A percentile compares a stretch with the other conserved stretches of the same genome.
These are phyloP conservation scores for Daldinia eschscholtzii DNA, from an alignment of 2,329 filamentous ascomycete genomes.

Conservation along the genomic window DNA sequence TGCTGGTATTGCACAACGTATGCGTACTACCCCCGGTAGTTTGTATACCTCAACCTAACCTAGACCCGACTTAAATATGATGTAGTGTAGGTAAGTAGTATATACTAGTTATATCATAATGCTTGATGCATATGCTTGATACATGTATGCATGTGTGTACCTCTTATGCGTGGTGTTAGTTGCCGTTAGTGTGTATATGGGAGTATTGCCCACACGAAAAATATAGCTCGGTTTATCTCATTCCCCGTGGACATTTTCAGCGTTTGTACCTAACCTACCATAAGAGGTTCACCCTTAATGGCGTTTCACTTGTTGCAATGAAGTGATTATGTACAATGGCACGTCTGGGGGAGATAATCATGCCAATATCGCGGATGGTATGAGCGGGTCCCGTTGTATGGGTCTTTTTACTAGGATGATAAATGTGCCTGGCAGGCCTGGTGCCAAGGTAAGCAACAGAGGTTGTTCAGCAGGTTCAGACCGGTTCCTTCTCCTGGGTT, in stretches of 20 bases:
- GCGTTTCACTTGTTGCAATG: conserved; percentile 26
- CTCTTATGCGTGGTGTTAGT: conserved; percentile 7
- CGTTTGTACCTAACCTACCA: conserved; percentile 8
- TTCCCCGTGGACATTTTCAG: conserved; percentile 8
- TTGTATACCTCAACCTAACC: background rate
- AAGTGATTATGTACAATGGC: conserved; percentile 17
- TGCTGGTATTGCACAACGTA: conserved; percentile 6
- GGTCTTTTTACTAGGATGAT: conserved; percentile 25
- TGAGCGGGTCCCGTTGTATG: conserved; percentile 32
- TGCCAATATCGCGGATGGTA: conserved; percentile 42
- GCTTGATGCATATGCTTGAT: conserved; percentile 5
- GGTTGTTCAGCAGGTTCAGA: conserved; percentile 17
- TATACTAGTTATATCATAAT: too few species aligned
- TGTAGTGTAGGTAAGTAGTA: background rate
- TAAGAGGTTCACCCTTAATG: conserved; percentile 24
- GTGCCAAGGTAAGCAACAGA: conserved; percentile 37
- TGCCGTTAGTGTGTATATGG: background rate
- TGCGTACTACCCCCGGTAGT: background rate
- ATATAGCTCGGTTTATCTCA: background rate
- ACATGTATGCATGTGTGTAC: conserved; percentile 5
- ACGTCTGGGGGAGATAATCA: conserved; percentile 41
- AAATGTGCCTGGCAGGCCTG: conserved; percentile 37
- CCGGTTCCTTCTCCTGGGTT: conserved; percentile 21
- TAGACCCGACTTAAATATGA: background rate
- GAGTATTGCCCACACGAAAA: conserved; percentile 6